These are phyloP conservation scores for Eucalyptus camaldulensis DNA, from an alignment of 345 rosid genomes.

Conservation along the genomic window DNA sequence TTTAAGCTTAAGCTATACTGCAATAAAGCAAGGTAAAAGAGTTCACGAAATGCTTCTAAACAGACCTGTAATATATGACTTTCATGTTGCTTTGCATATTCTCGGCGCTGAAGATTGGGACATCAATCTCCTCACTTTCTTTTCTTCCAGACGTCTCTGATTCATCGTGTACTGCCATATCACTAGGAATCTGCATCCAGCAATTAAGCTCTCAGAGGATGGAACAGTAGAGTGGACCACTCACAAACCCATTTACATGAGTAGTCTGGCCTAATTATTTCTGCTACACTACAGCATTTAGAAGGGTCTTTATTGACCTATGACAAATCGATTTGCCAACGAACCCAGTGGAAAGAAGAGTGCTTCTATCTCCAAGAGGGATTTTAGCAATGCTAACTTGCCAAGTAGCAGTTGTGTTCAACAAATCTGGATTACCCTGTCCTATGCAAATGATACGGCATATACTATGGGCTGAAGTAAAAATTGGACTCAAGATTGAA, in stretches of 20 bases:
- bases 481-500: neutral
- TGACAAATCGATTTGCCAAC: neutral
- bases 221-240: neutral
- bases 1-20: neutral
- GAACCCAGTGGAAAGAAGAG: neutral
- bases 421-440: neutral
- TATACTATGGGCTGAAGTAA: neutral
- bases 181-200: neutral
- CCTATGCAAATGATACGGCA: neutral
- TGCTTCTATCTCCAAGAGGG: neutral
- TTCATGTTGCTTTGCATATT: conserved; percentile 89
- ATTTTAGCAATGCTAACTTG: neutral
- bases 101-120: conserved; percentile 62
- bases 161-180: conserved; percentile 41
- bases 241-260: neutral
- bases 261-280: neutral
- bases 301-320: neutral
- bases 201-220: neutral
- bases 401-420: neutral
- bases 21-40: neutral
- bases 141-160: conserved; percentile 53
- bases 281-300: neutral
- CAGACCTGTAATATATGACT: conserved; percentile 81
- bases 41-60: neutral
- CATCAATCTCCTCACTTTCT: conserved; percentile 44